phyloP scores from a whole-genome alignment of 2,329 filamentous ascomycete species.

The Lizonia empirigonia region DNA sequence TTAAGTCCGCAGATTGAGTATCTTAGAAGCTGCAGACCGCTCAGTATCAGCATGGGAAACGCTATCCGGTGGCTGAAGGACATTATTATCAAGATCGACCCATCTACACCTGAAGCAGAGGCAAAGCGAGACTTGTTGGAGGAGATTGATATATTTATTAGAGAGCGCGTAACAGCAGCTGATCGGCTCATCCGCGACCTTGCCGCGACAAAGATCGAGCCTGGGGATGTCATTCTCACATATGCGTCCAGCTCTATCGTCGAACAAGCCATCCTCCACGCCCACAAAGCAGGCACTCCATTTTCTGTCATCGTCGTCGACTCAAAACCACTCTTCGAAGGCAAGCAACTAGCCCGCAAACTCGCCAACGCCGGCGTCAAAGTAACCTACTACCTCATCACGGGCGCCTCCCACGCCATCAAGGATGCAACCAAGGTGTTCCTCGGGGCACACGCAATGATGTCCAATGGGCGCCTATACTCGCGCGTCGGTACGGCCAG shows the following conservation, averaged over 20 bases:
- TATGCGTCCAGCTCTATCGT: slow-evolving; percentile 88
- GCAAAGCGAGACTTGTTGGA: slow-evolving; percentile 80
- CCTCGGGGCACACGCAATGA: slow-evolving; percentile 87
- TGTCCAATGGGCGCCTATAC: slow-evolving; percentile 90
- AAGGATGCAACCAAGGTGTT: slow-evolving; percentile 75
- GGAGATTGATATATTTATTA: slow-evolving; percentile 86
- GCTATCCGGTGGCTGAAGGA: slow-evolving; percentile 94
- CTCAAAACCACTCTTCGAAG: slow-evolving; percentile 72
- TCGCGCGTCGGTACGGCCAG: slow-evolving; percentile 86
- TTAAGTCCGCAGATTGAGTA: slow-evolving; percentile 96
- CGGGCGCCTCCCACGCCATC: slow-evolving; percentile 76
- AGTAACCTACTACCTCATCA: slow-evolving; percentile 81
- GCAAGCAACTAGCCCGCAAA: slow-evolving; percentile 71
- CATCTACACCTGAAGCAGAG: slow-evolving; percentile 78
- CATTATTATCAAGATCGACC: slow-evolving; percentile 87
- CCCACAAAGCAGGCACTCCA: slow-evolving; percentile 69
- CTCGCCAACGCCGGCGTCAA: slow-evolving; percentile 73
- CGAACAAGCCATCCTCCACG: slow-evolving; percentile 77
- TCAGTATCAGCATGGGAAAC: slow-evolving; percentile 97
- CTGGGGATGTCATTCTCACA: slow-evolving; percentile 83
- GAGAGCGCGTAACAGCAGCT: slow-evolving; percentile 85
- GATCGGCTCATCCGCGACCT: slow-evolving; percentile 82
- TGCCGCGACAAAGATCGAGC: slow-evolving; percentile 74
- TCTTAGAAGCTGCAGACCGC: slow-evolving; percentile 88
- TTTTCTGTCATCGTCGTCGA: slow-evolving; percentile 90